Conservation (phyloP, 2,329 filamentous ascomycete species). For the Fusarium dimerum region DNA sequence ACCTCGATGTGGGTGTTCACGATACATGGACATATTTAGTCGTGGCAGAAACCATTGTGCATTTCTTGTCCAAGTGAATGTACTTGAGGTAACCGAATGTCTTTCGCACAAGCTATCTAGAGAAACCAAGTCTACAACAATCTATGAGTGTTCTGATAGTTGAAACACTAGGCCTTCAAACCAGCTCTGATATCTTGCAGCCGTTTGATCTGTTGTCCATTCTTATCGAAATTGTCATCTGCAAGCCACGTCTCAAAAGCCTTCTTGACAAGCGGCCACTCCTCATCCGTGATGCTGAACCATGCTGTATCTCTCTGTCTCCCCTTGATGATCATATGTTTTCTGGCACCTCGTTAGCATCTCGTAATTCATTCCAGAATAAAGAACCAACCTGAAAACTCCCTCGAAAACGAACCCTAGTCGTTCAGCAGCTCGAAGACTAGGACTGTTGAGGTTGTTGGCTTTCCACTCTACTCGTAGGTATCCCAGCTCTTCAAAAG, state of each 20-base stretch:
- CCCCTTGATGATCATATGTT: slow-evolving; percentile 62
- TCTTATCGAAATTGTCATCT: slow-evolving; percentile 54
- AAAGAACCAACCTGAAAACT: slow-evolving; percentile 46
- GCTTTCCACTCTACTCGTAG: slow-evolving; percentile 66
- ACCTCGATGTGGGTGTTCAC: too few relatives aligned
- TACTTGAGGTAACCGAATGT: too few relatives aligned
- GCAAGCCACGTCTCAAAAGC: slow-evolving; percentile 57
- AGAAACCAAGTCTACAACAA: too few relatives aligned
- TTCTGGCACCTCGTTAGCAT: slow-evolving; percentile 27
- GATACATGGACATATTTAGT: too few relatives aligned
- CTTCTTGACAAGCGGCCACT: slow-evolving; percentile 52
- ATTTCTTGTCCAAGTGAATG: too few relatives aligned
- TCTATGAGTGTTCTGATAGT: too few relatives aligned
- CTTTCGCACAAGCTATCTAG: too few relatives aligned
- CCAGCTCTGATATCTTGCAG: slow-evolving; percentile 36
- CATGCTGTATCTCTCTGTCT: slow-evolving; percentile 60
- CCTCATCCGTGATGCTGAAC: slow-evolving; percentile 58
- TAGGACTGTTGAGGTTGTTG: slow-evolving; percentile 55
- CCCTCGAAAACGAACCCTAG: slow-evolving; percentile 63
- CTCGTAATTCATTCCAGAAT: neutral
- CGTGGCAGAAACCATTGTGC: too few relatives aligned
- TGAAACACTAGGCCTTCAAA: neutral
- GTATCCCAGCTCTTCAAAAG: slow-evolving; percentile 55
- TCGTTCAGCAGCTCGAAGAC: slow-evolving; percentile 54
- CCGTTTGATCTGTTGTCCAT: slow-evolving; percentile 51